Conservation (phyloP, 257 asterid species). For the Nicotiana noctiflora region DNA sequence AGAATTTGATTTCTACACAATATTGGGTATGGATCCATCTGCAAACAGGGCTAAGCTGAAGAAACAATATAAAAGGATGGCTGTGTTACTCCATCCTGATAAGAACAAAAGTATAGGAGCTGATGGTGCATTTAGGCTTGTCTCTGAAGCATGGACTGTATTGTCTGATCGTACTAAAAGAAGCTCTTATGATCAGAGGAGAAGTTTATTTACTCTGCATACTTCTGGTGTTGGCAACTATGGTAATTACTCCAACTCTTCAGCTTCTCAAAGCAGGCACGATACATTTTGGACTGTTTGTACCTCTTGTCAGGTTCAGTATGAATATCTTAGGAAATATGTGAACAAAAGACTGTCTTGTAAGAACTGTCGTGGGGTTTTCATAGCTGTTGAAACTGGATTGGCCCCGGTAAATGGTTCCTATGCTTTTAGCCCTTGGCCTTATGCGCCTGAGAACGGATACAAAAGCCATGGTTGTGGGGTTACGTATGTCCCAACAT, state of each 20-base stretch:
- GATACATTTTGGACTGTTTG: slow-evolving; percentile 97
- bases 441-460: slow-evolving; percentile 56
- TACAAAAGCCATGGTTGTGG: slow-evolving; percentile 56
- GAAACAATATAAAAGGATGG: slow-evolving; percentile 60
- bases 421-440: slow-evolving; percentile 57
- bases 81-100: slow-evolving; percentile 63
- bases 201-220: slow-evolving; percentile 36
- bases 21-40: slow-evolving; percentile 49
- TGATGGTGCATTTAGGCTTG: slow-evolving; percentile 58
- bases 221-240: slow-evolving; percentile 35
- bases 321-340: slow-evolving; percentile 83
- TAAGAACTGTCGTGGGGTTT: slow-evolving; percentile 93
- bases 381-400: slow-evolving; percentile 89
- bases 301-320: slow-evolving; percentile 90
- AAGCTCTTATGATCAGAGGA: slow-evolving; percentile 50
- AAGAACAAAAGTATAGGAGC: slow-evolving; percentile 62
- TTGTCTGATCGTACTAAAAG: slow-evolving; percentile 45
- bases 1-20: slow-evolving; percentile 59
- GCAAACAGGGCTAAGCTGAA: slow-evolving; percentile 38
- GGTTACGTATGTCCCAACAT: slow-evolving; percentile 38
- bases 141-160: slow-evolving; percentile 50
- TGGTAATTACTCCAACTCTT: slow-evolving; percentile 37
- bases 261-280: slow-evolving; percentile 50
- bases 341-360: slow-evolving; percentile 85
- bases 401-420: slow-evolving; percentile 62